Evolutionary conservation across 257 asterid species (phyloP), one percentile per base, ranked within the genome.

Genomic region (Solanum infundibuliforme): DNA sequence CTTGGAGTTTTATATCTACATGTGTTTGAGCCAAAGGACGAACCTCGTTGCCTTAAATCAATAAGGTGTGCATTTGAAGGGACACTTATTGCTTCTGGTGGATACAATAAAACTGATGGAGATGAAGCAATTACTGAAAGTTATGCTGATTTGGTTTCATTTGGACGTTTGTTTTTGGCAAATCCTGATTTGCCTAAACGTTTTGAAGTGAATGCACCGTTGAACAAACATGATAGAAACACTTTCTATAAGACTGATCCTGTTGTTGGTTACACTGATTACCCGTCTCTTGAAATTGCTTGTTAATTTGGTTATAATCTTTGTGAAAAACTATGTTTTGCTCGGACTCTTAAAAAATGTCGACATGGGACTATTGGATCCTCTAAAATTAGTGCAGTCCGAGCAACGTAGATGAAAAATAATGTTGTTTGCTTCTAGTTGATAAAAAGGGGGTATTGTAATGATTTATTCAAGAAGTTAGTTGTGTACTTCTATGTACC

Each of bases 201-300:
- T 41, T 91, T 83, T 43, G 92, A 92, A 85, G 58, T 91, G 69
- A 91, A 92, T 75, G 95, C 94, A 0, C 92, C 93, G 25, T 89
- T 94, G 39, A 93, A 87, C 65, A 91, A 87, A 92, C 93, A 94
- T 20, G 86, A 89, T 4, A 83, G 98, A 89, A 89, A 86, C 88
- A 93, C 96, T 20, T 96, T 96, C 88, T 96, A 93, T 41, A 90
- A 84, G 4, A 76, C 88, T 0, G 95, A 96, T 93, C 98, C 98
- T 4, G 92, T 93, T 8, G 87, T 93, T 18, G 98, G 98, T 31
- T 94, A 91, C 82, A 94, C 98, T 1, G 98, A 96, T 89, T 95
- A 96, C 83, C 98, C 98, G 25, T 95, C 90, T 88, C 93, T 95
- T 43, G 73, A 85, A 41, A 16, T 41, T 41, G 25, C 16, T 25